Evolutionary conservation across 441 rosid species (phyloP).

Genomic region (Arabidopsis hybrid): DNA sequence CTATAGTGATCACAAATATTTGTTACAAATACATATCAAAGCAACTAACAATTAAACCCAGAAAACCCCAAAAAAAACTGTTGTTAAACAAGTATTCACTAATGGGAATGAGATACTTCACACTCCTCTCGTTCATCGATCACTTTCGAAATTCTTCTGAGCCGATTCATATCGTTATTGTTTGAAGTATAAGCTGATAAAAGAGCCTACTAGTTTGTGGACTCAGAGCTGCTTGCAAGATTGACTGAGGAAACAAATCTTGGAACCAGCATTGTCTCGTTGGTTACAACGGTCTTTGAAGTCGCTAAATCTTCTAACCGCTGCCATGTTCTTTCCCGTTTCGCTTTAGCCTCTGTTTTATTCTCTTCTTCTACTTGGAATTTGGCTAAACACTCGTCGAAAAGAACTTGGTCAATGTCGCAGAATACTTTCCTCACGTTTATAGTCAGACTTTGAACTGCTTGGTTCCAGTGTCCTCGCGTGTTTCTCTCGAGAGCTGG

Average conservation of each 20-base stretch:
- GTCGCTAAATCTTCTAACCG: conserved; percentile 74
- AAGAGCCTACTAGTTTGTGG: conserved; percentile 47
- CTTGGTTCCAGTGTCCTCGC: conserved; percentile 88
- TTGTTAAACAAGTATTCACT: conserved; percentile 34
- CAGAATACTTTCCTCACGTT: conserved; percentile 82
- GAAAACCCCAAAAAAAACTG: background rate
- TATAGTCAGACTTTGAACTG: conserved; percentile 83
- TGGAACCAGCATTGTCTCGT: conserved; percentile 65
- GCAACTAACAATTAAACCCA: conserved; percentile 33
- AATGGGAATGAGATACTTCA: conserved; percentile 27
- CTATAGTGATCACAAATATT: background rate
- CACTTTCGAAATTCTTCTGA: conserved; percentile 23
- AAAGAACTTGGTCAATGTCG: conserved; percentile 72
- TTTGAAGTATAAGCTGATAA: conserved; percentile 34
- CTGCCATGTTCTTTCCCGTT: conserved; percentile 75
- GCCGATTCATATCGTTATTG: conserved; percentile 17
- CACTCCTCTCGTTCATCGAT: conserved; percentile 13
- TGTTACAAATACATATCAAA: conserved; percentile 39
- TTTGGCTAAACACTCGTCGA: conserved; percentile 71
- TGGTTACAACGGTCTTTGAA: conserved; percentile 52
- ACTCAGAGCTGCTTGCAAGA: conserved; percentile 49
- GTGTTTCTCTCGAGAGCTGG: conserved; percentile 88
- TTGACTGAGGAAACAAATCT: conserved; percentile 63
- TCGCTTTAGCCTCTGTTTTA: conserved; percentile 61
- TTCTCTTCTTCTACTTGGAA: conserved; percentile 70